Evolutionary conservation across 129 eudicot species (phyloP).

Genomic region (Escallonia rubra): DNA sequence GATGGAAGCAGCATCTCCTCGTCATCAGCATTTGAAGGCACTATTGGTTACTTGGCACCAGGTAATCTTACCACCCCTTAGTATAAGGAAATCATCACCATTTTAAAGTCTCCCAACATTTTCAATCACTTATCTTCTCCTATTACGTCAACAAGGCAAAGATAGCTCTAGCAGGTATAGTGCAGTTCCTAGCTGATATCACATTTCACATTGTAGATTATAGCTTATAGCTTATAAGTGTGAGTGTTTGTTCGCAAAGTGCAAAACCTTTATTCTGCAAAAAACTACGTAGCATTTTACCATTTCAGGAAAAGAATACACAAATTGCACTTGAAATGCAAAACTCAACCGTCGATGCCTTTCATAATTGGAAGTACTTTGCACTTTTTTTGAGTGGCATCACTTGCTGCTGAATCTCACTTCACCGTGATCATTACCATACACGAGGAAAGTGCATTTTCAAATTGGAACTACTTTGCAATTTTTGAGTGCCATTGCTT

Average conservation of each 20-base stretch:
- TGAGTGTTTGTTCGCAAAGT: background rate
- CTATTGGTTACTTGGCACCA: conserved; percentile 97
- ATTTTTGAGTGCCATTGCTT: background rate
- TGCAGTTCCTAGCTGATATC: background rate
- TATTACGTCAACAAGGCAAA: background rate
- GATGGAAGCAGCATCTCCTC: conserved; percentile 41
- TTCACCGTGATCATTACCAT: too few relatives aligned
- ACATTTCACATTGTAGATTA: background rate
- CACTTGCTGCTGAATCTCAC: too few relatives aligned
- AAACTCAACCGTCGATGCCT: too few relatives aligned
- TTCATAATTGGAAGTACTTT: too few relatives aligned
- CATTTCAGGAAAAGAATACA: background rate
- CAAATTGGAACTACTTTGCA: too few relatives aligned
- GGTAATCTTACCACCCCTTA: conserved; percentile 38
- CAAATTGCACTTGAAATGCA: background rate
- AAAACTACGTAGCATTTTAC: background rate
- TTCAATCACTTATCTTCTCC: background rate
- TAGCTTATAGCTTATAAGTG: background rate
- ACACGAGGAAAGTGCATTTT: too few relatives aligned
- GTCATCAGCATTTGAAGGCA: conserved; percentile 77
- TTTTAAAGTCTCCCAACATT: background rate
- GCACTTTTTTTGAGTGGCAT: too few relatives aligned
- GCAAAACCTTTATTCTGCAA: background rate
- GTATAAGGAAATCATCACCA: background rate
- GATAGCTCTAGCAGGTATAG: background rate